phyloP scores from a whole-genome alignment of 495 filamentous ascomycete species.

The Talaromyces trachyspermus region DNA sequence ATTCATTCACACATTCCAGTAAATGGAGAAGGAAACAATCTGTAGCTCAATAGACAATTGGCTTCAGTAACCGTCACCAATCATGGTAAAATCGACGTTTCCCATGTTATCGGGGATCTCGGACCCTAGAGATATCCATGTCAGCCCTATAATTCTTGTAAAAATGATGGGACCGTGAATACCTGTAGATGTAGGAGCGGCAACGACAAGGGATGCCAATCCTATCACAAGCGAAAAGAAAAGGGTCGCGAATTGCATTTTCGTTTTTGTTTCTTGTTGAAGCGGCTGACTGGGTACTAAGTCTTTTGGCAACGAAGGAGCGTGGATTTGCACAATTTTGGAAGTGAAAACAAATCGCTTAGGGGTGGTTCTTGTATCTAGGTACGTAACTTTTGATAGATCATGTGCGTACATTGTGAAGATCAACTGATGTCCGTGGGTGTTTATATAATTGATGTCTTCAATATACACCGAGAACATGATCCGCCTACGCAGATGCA shows the following conservation, averaged over 20 bases:
- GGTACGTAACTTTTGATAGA: no score
- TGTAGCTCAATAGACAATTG: background rate
- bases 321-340: no score
- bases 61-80: background rate
- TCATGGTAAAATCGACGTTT: background rate
- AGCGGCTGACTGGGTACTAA: background rate
- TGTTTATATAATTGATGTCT: no score
- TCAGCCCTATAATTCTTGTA: background rate
- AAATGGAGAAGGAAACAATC: background rate
- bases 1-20: background rate
- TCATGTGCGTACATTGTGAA: no score
- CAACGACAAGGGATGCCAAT: background rate
- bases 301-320: background rate
- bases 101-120: background rate
- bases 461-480: no score
- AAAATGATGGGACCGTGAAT: background rate
- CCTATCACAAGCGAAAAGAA: background rate
- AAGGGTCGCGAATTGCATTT: background rate
- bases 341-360: no score
- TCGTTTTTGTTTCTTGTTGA: background rate
- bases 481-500: no score
- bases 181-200: background rate
- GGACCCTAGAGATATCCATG: background rate
- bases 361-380: no score
- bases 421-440: no score